Evolutionary conservation across 1,284 basidiomycete genomes (phyloP).

Genomic region (Amylostereum chailletii): DNA sequence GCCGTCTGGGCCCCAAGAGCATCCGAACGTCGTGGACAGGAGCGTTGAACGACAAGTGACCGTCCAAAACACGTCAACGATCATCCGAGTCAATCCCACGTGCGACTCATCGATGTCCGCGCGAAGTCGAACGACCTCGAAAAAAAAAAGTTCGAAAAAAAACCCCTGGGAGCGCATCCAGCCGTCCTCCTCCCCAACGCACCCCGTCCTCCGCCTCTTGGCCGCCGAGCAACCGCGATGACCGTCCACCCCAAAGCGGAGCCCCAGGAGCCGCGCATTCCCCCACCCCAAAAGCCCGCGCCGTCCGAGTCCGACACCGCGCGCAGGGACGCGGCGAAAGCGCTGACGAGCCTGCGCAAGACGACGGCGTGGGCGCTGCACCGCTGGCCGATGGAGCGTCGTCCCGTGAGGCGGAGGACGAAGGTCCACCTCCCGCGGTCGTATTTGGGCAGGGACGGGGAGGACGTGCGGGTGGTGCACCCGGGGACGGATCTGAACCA

Average conservation of each 20-base stretch:
- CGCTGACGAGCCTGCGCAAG: constrained; percentile 18
- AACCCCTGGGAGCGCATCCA: too few species aligned
- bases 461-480: constrained; percentile 23
- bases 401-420: constrained; percentile 15
- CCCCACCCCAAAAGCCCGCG: background rate
- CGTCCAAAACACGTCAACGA: too few species aligned
- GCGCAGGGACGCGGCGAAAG: constrained; percentile 8
- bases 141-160: too few species aligned
- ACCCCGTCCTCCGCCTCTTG: too few species aligned
- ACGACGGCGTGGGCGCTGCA: constrained; percentile 26
- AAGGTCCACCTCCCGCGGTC: constrained; percentile 31
- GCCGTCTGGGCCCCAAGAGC: too few species aligned
- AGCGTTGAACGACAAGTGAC: too few species aligned
- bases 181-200: too few species aligned
- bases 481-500: constrained; percentile 29
- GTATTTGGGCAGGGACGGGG: constrained; percentile 27
- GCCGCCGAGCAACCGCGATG: background rate
- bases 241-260: background rate
- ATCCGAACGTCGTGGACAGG: too few species aligned
- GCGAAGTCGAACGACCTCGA: too few species aligned
- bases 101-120: too few species aligned
- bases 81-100: too few species aligned
- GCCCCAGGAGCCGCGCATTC: background rate
- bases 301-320: background rate
- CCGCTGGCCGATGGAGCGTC: constrained; percentile 26